Evolutionary conservation across 495 filamentous ascomycete species (phyloP).

Genomic region (Penicillium soppii): DNA sequence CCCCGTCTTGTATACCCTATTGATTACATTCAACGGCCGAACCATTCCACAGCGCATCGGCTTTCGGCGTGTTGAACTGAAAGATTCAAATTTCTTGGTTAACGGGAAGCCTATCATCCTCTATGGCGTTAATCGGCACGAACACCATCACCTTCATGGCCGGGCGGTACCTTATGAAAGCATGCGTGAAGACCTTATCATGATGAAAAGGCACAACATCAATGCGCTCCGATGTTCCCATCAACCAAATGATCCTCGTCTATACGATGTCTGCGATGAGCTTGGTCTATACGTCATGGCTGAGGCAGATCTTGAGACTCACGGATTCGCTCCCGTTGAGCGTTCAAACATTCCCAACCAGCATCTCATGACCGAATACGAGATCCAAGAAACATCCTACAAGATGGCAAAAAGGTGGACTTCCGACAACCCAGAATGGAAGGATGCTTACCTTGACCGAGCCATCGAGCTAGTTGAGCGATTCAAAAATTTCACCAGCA

Average conservation of each 20-base stretch:
- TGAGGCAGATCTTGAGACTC: conserved; percentile 69
- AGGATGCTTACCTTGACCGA: conserved; percentile 63
- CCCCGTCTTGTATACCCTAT: conserved; percentile 55
- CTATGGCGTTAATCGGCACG: conserved; percentile 64
- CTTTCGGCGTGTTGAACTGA: conserved; percentile 58
- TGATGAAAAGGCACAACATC: conserved; percentile 68
- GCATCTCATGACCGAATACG: conserved; percentile 42
- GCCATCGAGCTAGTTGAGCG: conserved; percentile 60
- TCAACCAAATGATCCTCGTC: conserved; percentile 56
- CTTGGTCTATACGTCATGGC: conserved; percentile 70
- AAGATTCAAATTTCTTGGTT: conserved; percentile 54
- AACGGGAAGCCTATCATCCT: conserved; percentile 58
- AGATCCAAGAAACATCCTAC: conserved; percentile 54
- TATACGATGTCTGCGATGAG: conserved; percentile 63
- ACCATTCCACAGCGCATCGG: conserved; percentile 51
- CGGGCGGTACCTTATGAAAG: conserved; percentile 58
- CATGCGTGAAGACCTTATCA: conserved; percentile 55
- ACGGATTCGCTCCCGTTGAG: conserved; percentile 56
- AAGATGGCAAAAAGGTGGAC: conserved; percentile 53
- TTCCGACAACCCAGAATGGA: conserved; percentile 63
- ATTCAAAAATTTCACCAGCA: conserved; percentile 62
- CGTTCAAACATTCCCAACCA: conserved; percentile 43
- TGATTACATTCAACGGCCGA: conserved; percentile 25
- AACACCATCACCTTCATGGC: conserved; percentile 59
- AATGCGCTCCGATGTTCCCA: conserved; percentile 64